These are phyloP conservation scores for Calonectria pteridis DNA, from an alignment of 2,329 filamentous ascomycete genomes.

Conservation along the genomic window DNA sequence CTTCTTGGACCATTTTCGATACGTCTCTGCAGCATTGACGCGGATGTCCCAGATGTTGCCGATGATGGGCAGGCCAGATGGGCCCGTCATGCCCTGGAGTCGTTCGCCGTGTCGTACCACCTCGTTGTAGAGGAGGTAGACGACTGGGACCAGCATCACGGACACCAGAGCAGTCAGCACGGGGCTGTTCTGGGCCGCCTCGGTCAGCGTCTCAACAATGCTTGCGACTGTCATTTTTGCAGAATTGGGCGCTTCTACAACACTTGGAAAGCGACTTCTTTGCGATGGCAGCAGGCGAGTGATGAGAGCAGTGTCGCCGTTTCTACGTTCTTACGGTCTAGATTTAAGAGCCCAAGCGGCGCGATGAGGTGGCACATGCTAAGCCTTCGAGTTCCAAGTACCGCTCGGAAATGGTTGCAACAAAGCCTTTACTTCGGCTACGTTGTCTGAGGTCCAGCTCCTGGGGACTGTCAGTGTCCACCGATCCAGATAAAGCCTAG, in stretches of 20 bases:
- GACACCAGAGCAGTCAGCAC: constrained; percentile 38
- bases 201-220: constrained; percentile 34
- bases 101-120: constrained; percentile 59
- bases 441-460: background rate
- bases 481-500: background rate
- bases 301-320: background rate
- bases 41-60: constrained; percentile 68
- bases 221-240: constrained; percentile 45
- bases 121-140: constrained; percentile 64
- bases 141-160: constrained; percentile 48
- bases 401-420: constrained; percentile 14
- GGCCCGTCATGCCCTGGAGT: constrained; percentile 61
- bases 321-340: constrained; percentile 1
- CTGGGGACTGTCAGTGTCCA: background rate
- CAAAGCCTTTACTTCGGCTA: constrained; percentile 7
- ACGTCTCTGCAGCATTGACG: constrained; percentile 67
- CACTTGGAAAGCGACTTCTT: background rate
- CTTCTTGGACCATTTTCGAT: constrained; percentile 64
- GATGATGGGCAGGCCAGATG: constrained; percentile 64
- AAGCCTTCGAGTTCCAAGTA: background rate
- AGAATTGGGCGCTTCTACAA: background rate
- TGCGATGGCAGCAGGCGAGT: background rate
- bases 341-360: constrained; percentile 6
- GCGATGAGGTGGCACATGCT: background rate
- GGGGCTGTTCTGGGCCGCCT: constrained; percentile 37